Base-by-base conservation (phyloP, 805 yeast genomes). In the Cyberlindnera xylosilytica region DNA sequence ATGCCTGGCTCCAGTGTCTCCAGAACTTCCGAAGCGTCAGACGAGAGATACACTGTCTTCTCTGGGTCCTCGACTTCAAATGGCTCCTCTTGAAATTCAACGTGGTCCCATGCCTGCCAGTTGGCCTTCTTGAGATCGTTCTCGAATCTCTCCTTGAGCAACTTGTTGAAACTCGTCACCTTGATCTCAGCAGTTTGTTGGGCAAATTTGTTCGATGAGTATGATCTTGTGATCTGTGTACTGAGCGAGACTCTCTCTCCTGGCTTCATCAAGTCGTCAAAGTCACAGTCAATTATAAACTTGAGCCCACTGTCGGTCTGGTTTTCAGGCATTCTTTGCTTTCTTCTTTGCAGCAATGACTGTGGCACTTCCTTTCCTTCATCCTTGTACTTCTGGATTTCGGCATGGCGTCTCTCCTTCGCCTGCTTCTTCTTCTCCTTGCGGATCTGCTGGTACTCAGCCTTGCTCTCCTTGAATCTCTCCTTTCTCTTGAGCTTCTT, bases 201-300 rank as follows among this genome's bases (percentile, higher is more conserved):
- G 15, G 86, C 76, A 38, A 78, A 75, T 52, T 85, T 76, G 58
- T 85, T 87, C 15, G 83, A 83, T 7, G 95, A 77, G 62, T 91
- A 91, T 38, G 87, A 74, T 45, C 97, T 72, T 3, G 91, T 79
- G 38, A 93, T 72, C 64, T 91, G 99, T 38, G 80, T 75, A 6
- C 88, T 76, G 57, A 91, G 63, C 17, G 96, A 86, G 2, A 76
- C 75, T 16, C 70, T 63, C 52, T 81, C 85, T 47, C 81, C 82
- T 16, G 81, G 86, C 28, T 74, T 77, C 99, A 93, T 93, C 55
- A 85, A 58, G 34, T 86, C 93, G 57, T 93, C 98, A 62, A 91
- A 91, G 13, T 76, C 85, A 64, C 99, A 91, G 63, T 91, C 99
- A 49, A 90, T 58, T n/a, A 90, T 66, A 20, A 90, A 69, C 6